Evolutionary conservation across 2,329 filamentous ascomycete genomes (phyloP).

Genomic region (Trichothecium sympodiale): DNA sequence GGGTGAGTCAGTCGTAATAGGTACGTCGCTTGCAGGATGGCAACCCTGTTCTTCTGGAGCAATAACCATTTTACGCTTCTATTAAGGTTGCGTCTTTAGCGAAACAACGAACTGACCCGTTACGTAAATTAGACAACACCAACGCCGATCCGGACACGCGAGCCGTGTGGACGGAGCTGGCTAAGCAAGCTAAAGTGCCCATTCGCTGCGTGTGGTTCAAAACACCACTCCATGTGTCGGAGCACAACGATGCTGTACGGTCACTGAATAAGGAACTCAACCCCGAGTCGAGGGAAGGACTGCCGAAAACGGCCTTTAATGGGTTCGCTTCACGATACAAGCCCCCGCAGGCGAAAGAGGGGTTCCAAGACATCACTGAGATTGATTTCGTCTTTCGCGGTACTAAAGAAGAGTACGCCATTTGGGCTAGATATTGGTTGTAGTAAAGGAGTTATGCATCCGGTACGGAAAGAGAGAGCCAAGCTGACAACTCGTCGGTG

Average conservation of each 20-base stretch:
- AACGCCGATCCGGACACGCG: constrained; percentile 74
- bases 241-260: constrained; percentile 83
- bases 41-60: constrained; percentile 3
- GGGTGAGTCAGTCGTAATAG: constrained; percentile 63
- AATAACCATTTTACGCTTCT: constrained; percentile 6
- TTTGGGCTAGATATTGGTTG: constrained; percentile 73
- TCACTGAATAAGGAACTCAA: constrained; percentile 64
- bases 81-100: constrained; percentile 1
- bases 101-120: background rate
- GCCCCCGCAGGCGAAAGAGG: constrained; percentile 62
- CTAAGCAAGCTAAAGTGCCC: constrained; percentile 56
- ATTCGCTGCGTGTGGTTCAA: constrained; percentile 83
- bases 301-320: constrained; percentile 74
- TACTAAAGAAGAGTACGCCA: constrained; percentile 50
- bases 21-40: constrained; percentile 36
- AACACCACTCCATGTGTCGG: constrained; percentile 54
- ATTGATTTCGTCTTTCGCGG: constrained; percentile 71
- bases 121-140: constrained; percentile 67
- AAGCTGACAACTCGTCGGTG: too few species aligned
- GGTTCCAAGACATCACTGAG: constrained; percentile 69
- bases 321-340: constrained; percentile 64
- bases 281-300: constrained; percentile 61
- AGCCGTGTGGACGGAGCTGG: constrained; percentile 67
- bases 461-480: too few species aligned
- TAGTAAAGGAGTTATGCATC: constrained; percentile 21